Base-by-base conservation (phyloP, 225 moss, liverwort and hornwort species). In the Marchantia polymorpha region DNA sequence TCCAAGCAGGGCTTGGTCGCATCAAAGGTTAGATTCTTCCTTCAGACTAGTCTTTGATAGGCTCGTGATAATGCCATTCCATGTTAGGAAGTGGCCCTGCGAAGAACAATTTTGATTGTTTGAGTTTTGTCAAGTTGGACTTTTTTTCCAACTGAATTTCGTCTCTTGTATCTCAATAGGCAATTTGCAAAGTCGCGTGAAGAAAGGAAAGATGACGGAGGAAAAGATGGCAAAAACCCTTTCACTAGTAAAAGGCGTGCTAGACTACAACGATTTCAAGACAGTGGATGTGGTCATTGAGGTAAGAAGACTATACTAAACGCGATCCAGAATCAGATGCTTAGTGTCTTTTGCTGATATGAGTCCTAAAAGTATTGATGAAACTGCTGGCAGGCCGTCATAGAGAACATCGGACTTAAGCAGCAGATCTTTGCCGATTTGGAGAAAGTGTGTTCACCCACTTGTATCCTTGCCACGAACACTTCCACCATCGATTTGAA, bases 401-500 rank as follows among this genome's bases (percentile, higher is more conserved):
- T 99, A 73, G 99, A 99, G 83, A 95, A 94, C 51, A 78, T 99
- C 77, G 89, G 88, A 77, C 92, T 99, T 82, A 99, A 99, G 88
- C 99, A 99, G 82, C 87, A 89, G 64, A 99, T 99, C 73, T 99
- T 99, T 78, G 68, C 84, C 71, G 99, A 99, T 56, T 83, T 99
- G 85, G 95, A 94, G 82, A 99, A 91, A 77, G 75, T 80, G 64
- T 92, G 92, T 31, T 88, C 87, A 74, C 88, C 85, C 69, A 89
- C 90, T 64, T 95, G 95, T 86, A 85, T 99, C 11, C 83, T 99
- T 72, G 85, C 91, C 25, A 94, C 99, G 65, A 99, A 99, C 80
- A 99, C 99, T 64, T 99, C 99, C 71, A 99, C 99, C 63, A 99
- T 99, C 71, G 95, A 99, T 87, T 88, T 99, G 30, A 86, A 91